Percentiles rank a stretch among this genome's conserved stretches.
These are phyloP conservation scores for Kwoniella mangroviensis DNA, from an alignment of 768 basidiomycete species.

Conservation along the genomic window DNA sequence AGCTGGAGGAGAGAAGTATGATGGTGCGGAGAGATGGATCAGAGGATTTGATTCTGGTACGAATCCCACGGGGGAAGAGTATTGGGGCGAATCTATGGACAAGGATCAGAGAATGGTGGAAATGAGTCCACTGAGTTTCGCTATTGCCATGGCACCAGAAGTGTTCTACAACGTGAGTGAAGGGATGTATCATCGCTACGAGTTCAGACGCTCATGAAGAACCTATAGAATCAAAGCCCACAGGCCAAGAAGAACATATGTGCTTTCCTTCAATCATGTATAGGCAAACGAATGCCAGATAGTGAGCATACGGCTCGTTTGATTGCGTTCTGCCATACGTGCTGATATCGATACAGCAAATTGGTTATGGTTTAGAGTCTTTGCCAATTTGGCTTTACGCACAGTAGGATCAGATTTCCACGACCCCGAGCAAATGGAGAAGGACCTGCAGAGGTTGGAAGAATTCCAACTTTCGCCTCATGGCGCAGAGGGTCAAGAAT, in stretches of 20 bases:
- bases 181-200: neutral
- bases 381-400: constrained; percentile 73
- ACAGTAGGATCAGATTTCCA: constrained; percentile 67
- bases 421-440: constrained; percentile 69
- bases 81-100: constrained; percentile 75
- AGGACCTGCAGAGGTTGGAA: constrained; percentile 75
- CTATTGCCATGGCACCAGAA: constrained; percentile 69
- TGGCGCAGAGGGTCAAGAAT: constrained; percentile 58
- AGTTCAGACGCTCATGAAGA: neutral
- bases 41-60: constrained; percentile 71
- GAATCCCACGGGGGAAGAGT: constrained; percentile 70
- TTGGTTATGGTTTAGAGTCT: constrained; percentile 82
- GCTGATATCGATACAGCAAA: constrained; percentile 60
- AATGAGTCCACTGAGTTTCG: constrained; percentile 75
- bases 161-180: constrained; percentile 61
- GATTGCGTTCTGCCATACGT: constrained; percentile 4
- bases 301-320: constrained; percentile 51
- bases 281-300: constrained; percentile 80
- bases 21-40: constrained; percentile 68
- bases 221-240: constrained; percentile 54
- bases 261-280: constrained; percentile 74
- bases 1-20: constrained; percentile 67
- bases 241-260: constrained; percentile 67
- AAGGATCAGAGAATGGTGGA: constrained; percentile 84
- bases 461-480: constrained; percentile 69